phyloP scores from a whole-genome alignment of 768 basidiomycete species.

The Rhodocollybia butyracea region DNA sequence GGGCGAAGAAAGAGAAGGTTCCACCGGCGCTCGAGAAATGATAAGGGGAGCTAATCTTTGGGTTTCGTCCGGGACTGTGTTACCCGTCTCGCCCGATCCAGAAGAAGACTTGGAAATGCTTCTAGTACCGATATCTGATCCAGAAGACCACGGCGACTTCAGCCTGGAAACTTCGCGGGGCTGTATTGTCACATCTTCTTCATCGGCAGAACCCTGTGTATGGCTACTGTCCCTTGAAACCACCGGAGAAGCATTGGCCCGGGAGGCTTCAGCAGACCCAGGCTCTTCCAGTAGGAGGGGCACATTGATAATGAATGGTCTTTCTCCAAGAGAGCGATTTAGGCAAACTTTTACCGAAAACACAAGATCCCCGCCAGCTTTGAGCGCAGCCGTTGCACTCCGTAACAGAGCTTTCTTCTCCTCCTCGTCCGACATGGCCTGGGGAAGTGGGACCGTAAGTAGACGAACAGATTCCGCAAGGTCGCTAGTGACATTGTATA shows the following conservation, averaged over 20 bases:
- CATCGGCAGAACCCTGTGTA: slow-evolving; percentile 38
- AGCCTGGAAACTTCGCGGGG: background rate
- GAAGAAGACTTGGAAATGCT: slow-evolving; percentile 45
- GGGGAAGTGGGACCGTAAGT: slow-evolving; percentile 52
- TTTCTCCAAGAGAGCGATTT: slow-evolving; percentile 56
- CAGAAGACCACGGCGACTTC: slow-evolving; percentile 39
- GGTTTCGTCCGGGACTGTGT: slow-evolving; percentile 47
- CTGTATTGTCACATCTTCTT: slow-evolving; percentile 59
- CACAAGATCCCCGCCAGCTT: slow-evolving; percentile 87
- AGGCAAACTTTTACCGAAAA: slow-evolving; percentile 82
- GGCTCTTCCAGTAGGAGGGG: slow-evolving; percentile 49
- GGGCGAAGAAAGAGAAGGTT: slow-evolving; percentile 49
- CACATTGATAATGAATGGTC: slow-evolving; percentile 63
- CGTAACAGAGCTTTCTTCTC: slow-evolving; percentile 76
- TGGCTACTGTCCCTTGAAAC: slow-evolving; percentile 32
- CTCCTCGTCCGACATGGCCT: slow-evolving; percentile 67
- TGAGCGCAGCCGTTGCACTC: slow-evolving; percentile 84
- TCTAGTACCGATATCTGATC: slow-evolving; percentile 52
- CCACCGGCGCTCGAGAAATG: slow-evolving; percentile 29
- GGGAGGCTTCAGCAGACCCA: slow-evolving; percentile 26
- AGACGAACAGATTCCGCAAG: slow-evolving; percentile 85
- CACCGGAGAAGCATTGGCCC: slow-evolving; percentile 32
- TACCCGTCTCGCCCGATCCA: slow-evolving; percentile 44
- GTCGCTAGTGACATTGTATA: slow-evolving; percentile 83
- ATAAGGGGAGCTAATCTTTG: slow-evolving; percentile 29